Evolutionary conservation across 2,329 filamentous ascomycete species (phyloP).

Genomic region (Trichophaea hybrida): DNA sequence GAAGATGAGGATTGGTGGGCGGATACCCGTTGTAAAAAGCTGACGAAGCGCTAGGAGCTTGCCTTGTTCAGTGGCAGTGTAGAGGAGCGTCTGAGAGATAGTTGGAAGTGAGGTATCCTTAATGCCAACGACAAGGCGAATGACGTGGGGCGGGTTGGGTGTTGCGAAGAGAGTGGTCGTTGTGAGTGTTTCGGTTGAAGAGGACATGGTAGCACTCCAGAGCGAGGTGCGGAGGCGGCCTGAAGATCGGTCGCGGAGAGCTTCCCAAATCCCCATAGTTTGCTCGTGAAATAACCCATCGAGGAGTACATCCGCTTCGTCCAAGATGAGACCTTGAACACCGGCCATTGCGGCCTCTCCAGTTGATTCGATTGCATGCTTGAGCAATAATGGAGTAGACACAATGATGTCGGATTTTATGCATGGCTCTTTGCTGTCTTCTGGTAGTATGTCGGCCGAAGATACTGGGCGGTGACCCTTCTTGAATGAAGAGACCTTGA

Average conservation of each 20-base stretch:
- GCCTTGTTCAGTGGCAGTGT: conserved; percentile 82
- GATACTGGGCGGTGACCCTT: conserved; percentile 45
- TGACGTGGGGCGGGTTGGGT: conserved; percentile 38
- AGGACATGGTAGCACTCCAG: conserved; percentile 96
- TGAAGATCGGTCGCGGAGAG: conserved; percentile 37
- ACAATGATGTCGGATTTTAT: conserved; percentile 68
- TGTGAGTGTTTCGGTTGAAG: conserved; percentile 70
- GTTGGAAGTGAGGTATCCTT: conserved; percentile 94
- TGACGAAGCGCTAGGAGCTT: conserved; percentile 87
- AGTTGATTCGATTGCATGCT: conserved; percentile 48
- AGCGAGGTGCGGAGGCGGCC: conserved; percentile 43
- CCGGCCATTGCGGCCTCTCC: conserved; percentile 44
- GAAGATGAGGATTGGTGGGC: conserved; percentile 87
- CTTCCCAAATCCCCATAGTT: conserved; percentile 69
- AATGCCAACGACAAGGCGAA: conserved; percentile 84
- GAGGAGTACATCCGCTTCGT: conserved; percentile 89
- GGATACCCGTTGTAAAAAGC: conserved; percentile 51
- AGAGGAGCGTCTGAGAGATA: conserved; percentile 74
- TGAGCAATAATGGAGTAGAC: conserved; percentile 62
- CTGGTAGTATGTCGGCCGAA: background rate
- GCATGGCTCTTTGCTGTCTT: conserved; percentile 25
- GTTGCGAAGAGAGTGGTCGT: conserved; percentile 35
- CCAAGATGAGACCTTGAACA: conserved; percentile 63
- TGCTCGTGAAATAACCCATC: conserved; percentile 83
- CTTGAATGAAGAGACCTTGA: conserved; percentile 67